Percentiles rank a stretch among this genome's conserved stretches.
Conservation (phyloP, 352 stramenopile species). For the Globisporangium solare region DNA sequence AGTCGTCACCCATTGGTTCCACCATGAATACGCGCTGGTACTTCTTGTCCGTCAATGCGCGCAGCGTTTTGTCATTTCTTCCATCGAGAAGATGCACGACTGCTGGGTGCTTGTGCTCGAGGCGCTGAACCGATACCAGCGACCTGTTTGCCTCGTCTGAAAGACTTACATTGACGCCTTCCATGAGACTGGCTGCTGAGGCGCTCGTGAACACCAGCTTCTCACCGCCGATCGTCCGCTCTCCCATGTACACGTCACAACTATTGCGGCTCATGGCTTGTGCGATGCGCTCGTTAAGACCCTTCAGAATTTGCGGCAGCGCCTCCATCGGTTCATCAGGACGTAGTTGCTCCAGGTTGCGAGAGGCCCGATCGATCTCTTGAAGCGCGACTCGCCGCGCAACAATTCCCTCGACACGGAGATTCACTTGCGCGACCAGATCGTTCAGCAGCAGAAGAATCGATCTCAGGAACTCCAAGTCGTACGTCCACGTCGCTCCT, state of each 20-base stretch:
- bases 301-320: conserved; percentile 22
- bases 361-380: conserved; percentile 18
- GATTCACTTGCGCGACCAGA: conserved; percentile 39
- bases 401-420: conserved; percentile 42
- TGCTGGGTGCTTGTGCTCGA: conserved; percentile 27
- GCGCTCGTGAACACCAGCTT: conserved; percentile 12
- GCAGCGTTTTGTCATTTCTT: conserved; percentile 21
- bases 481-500: conserved; percentile 48
- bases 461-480: conserved; percentile 45
- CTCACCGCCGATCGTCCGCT: conserved; percentile 24
- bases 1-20: conserved; percentile 44
- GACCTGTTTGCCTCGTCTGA: conserved; percentile 20
- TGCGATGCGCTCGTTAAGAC: conserved; percentile 26
- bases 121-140: conserved; percentile 38
- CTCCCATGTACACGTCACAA: conserved; percentile 51
- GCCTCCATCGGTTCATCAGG: conserved; percentile 8
- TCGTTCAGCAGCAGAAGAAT: conserved; percentile 40
- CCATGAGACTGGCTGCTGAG: conserved; percentile 48
- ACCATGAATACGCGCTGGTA: conserved; percentile 32
- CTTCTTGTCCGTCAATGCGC: conserved; percentile 23
- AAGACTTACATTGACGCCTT: conserved; percentile 28
- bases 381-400: conserved; percentile 23
- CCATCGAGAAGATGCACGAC: conserved; percentile 28
- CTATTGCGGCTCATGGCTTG: conserved; percentile 19
- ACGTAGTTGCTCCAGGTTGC: conserved; percentile 6